Conservation (phyloP, 345 rosid species). For the Sonneratia alba region DNA sequence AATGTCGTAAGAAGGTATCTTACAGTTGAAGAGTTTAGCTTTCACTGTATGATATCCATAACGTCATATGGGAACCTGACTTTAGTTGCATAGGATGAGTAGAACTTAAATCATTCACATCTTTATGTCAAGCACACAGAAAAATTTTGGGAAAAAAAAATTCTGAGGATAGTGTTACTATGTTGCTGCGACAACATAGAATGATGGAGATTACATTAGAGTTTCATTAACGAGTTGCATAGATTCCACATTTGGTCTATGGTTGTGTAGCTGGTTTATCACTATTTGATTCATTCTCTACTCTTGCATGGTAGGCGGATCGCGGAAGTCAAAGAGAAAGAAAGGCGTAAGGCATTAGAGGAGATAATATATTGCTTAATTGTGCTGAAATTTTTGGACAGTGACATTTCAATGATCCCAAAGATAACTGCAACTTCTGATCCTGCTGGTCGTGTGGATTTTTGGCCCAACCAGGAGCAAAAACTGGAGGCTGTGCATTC, state of each 20-base stretch:
- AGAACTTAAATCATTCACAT: neutral
- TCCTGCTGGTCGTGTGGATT: constrained; percentile 69
- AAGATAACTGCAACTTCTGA: constrained; percentile 55
- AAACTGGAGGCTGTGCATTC: constrained; percentile 85
- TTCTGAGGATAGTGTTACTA: neutral
- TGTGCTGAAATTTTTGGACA: constrained; percentile 62
- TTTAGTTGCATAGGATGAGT: neutral
- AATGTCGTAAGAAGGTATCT: neutral
- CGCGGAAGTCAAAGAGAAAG: constrained; percentile 78
- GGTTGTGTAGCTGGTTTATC: neutral
- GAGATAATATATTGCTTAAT: constrained; percentile 85
- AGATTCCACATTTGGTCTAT: neutral
- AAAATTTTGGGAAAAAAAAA: neutral
- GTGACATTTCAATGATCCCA: constrained; percentile 66
- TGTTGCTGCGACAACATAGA: neutral
- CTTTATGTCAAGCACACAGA: neutral
- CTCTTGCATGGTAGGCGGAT: constrained; percentile 46
- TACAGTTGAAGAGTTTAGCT: neutral
- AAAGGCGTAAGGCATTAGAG: constrained; percentile 47
- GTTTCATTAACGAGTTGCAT: neutral
- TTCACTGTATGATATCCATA: neutral
- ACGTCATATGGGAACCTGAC: neutral
- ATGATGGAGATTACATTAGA: neutral
- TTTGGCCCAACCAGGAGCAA: constrained; percentile 90
- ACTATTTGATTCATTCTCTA: neutral